Percentiles rank a stretch among this genome's conserved stretches.
phyloP scores from a whole-genome alignment of 257 asterid species.

The Solanum commersonii region DNA sequence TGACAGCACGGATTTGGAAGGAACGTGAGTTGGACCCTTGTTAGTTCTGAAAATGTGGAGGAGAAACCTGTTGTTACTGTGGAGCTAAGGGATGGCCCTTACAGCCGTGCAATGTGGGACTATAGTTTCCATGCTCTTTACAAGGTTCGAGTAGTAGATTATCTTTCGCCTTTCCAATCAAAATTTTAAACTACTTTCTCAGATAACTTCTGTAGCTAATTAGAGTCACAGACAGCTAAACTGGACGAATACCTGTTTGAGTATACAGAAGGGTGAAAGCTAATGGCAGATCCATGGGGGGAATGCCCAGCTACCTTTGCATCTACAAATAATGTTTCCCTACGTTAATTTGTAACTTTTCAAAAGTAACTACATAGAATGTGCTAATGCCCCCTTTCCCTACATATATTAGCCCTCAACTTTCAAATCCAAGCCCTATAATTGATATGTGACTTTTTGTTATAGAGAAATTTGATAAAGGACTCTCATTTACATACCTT shows the following conservation, averaged over 20 bases:
- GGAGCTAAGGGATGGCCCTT: constrained; percentile 84
- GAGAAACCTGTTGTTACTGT: constrained; percentile 68
- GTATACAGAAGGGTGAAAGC: not conserved
- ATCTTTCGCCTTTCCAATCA: not conserved
- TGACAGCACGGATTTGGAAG: constrained; percentile 98
- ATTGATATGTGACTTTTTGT: not conserved
- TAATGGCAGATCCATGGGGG: not conserved
- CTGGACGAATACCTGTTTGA: not conserved
- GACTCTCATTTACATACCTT: not conserved
- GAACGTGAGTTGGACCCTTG: constrained; percentile 69
- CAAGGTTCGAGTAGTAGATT: constrained; percentile 35
- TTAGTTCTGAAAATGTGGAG: constrained; percentile 55
- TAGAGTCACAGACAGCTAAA: not conserved
- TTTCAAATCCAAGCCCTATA: not conserved
- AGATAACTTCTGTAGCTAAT: not conserved
- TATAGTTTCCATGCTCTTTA: constrained; percentile 78
- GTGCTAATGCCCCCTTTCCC: not conserved
- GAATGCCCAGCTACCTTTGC: not conserved
- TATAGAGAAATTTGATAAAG: not conserved
- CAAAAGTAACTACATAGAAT: not conserved
- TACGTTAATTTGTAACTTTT: not conserved
- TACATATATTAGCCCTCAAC: not conserved
- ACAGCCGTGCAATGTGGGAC: constrained; percentile 97
- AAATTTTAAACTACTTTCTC: not conserved
- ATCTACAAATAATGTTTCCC: not conserved